Evolutionary conservation across 805 yeast genomes (phyloP).

Genomic region (Monosporozyma yasuniensis): DNA sequence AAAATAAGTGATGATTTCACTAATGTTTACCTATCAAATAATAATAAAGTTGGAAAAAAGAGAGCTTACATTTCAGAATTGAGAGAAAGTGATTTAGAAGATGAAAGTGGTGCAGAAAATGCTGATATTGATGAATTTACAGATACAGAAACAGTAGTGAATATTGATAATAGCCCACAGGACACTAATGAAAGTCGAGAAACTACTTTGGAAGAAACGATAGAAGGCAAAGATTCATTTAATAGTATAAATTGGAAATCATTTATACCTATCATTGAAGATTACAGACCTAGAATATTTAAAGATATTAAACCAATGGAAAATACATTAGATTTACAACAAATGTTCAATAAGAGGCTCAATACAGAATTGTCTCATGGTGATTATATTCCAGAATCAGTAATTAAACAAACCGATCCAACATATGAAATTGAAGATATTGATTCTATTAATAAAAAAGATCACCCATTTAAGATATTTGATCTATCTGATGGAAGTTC

Average conservation of each 20-base stretch:
- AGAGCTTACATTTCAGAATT: not conserved
- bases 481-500: not conserved
- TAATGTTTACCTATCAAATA: not conserved
- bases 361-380: not conserved
- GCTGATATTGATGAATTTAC: not conserved
- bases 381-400: not conserved
- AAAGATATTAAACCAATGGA: not conserved
- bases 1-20: not conserved
- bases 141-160: not conserved
- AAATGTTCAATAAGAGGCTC: not conserved
- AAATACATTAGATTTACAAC: not conserved
- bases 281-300: not conserved
- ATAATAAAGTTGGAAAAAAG: not conserved
- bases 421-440: not conserved
- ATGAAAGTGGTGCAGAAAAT: not conserved
- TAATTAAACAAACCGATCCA: not conserved
- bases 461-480: not conserved
- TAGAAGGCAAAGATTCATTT: not conserved
- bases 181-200: not conserved
- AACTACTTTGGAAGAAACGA: not conserved
- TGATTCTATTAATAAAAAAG: not conserved
- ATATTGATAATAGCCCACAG: not conserved
- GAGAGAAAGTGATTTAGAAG: constrained; percentile 1
- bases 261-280: not conserved
- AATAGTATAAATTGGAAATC: not conserved